A percentile compares a stretch with the other conserved stretches of the same genome.
phyloP scores from a whole-genome alignment of 257 asterid species.

The Primulina huaijiensis region DNA sequence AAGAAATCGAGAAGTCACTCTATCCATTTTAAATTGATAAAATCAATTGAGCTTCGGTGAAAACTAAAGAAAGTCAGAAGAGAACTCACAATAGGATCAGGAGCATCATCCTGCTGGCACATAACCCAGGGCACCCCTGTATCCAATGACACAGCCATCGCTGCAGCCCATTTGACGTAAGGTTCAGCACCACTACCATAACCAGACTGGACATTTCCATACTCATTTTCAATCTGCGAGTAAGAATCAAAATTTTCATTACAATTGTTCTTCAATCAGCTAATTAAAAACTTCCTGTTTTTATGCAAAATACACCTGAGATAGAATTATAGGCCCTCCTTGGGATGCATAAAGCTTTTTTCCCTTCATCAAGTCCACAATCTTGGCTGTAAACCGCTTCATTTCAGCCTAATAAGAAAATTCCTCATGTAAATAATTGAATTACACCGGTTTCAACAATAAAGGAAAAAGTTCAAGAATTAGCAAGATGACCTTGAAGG shows the following conservation, averaged over 20 bases:
- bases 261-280: neutral
- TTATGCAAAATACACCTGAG: conserved; percentile 54
- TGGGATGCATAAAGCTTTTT: conserved; percentile 79
- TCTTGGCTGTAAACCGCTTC: conserved; percentile 79
- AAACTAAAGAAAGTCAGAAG: neutral
- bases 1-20: too few species aligned
- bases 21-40: too few species aligned
- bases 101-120: conserved; percentile 96
- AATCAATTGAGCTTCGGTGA: too few species aligned
- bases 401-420: conserved; percentile 63
- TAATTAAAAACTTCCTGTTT: neutral
- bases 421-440: neutral
- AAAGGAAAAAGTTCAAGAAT: neutral
- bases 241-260: neutral
- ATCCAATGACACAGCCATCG: conserved; percentile 72
- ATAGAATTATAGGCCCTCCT: conserved; percentile 88
- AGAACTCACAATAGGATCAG: conserved; percentile 67
- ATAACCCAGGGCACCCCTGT: conserved; percentile 96
- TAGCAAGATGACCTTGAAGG: conserved; percentile 53
- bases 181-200: conserved; percentile 67
- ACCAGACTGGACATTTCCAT: conserved; percentile 57
- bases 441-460: neutral
- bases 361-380: conserved; percentile 82
- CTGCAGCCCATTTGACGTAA: conserved; percentile 82
- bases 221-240: conserved; percentile 85